Base-by-base conservation (phyloP, 2,329 filamentous ascomycete genomes). In the Cladosporium oxysporum region DNA sequence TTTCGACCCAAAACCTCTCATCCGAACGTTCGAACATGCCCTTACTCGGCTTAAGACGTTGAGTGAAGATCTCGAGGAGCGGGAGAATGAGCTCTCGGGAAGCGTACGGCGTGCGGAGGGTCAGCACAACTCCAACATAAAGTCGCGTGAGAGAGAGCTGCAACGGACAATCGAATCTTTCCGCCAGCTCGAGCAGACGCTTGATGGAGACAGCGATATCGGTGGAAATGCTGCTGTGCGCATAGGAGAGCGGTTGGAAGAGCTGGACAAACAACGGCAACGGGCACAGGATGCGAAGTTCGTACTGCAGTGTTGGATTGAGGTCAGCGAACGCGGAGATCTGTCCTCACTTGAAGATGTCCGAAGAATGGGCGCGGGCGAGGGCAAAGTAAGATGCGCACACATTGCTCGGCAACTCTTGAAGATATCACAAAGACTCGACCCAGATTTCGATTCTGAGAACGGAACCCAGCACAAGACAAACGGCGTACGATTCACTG, bases 1-100 rank as follows among this genome's bases (percentile, higher is more conserved):
- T 21, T 99, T 99, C 80, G 95, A 99, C 75, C 93, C 95, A 0
- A 99, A 99, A 80, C 96, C 95, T 35, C 83, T 99, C 72, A 99
- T 99, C 74, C 89, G 95, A 67, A 93, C 92, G 1, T 99, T 99
- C 77, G 95, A 99, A 77, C 83, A 87, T 76, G 88, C 88, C 29
- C 79, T 93, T 23, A 86, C 87, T 47, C 88, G 91, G 67, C 83
- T 94, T 57, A 88, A 87, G 58, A 82, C 83, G 28, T 84, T 94
- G 16, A 90, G 89, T 5, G 92, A 95, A 65, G 93, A 98, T 75
- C 84, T 99, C 6, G 92, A 96, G 76, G 88, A 90, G 73, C 90
- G 90, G 69, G 95, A 99, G 78, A 97, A 94, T 68, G 95, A 98
- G 72, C 84, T 98, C 1, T 87, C 92, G 8, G 93, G 91, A 2